A percentile compares a stretch with the other conserved stretches of the same genome.
Evolutionary conservation across 306 rosid genomes (phyloP).

Genomic region (Amphicarpaea edgeworthii): DNA sequence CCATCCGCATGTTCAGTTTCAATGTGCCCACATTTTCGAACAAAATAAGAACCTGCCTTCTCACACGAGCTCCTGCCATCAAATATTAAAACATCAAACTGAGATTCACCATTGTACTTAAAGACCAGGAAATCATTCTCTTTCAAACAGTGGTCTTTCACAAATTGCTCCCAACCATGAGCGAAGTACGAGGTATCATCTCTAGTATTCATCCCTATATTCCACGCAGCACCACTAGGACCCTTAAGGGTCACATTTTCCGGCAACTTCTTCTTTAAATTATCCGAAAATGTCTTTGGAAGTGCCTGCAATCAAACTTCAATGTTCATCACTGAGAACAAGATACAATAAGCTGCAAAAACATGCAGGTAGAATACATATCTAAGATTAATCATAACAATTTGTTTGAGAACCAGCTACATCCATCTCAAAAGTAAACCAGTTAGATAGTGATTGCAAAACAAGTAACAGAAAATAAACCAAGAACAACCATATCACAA

Average conservation of each 20-base stretch:
- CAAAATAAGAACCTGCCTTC: conserved; percentile 70
- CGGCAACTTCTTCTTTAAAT: conserved; percentile 66
- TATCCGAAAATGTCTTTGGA: conserved; percentile 61
- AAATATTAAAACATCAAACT: conserved; percentile 69
- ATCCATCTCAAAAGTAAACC: conserved; percentile 1
- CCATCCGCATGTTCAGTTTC: conserved; percentile 38
- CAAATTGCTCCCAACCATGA: conserved; percentile 69
- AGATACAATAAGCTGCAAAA: background rate
- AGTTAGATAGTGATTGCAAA: background rate
- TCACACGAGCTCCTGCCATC: conserved; percentile 65
- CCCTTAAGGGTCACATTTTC: conserved; percentile 62
- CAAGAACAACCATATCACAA: conserved; percentile 35
- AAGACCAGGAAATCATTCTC: conserved; percentile 76
- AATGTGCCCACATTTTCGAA: conserved; percentile 51
- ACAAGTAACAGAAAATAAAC: background rate
- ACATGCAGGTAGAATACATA: conserved; percentile 1
- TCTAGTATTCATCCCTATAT: conserved; percentile 53
- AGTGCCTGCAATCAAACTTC: conserved; percentile 58
- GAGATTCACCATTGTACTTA: conserved; percentile 65
- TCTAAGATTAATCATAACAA: background rate
- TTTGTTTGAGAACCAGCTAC: conserved; percentile 5
- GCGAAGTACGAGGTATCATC: conserved; percentile 55
- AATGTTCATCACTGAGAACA: conserved; percentile 18
- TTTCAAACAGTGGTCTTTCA: conserved; percentile 60
- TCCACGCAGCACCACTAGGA: conserved; percentile 72